Conservation (phyloP, 345 rosid species). For the Alliaria petiolata region DNA sequence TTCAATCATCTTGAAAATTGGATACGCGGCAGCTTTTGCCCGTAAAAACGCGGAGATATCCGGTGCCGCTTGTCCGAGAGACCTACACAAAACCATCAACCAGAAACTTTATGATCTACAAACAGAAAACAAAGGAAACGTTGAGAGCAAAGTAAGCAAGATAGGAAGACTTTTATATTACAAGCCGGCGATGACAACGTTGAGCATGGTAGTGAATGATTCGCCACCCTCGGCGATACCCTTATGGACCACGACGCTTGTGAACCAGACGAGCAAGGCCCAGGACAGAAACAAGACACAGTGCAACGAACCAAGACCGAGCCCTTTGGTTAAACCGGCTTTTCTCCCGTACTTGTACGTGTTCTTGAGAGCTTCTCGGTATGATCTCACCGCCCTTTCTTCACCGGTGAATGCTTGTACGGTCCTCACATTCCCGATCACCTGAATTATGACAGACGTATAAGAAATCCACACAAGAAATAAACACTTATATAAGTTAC, state of each 20-base stretch:
- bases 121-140: slow-evolving; percentile 1
- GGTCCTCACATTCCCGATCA: slow-evolving; percentile 92
- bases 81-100: slow-evolving; percentile 36
- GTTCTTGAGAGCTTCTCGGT: slow-evolving; percentile 61
- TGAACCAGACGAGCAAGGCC: slow-evolving; percentile 95
- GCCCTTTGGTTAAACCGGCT: slow-evolving; percentile 89
- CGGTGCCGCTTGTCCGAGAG: slow-evolving; percentile 93
- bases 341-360: slow-evolving; percentile 74
- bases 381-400: slow-evolving; percentile 74
- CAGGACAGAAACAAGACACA: slow-evolving; percentile 85
- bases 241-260: slow-evolving; percentile 83
- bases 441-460: slow-evolving; percentile 36
- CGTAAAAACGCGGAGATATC: slow-evolving; percentile 76
- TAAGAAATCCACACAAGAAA: background rate
- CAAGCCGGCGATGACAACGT: slow-evolving; percentile 94
- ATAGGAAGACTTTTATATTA: slow-evolving; percentile 36
- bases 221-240: slow-evolving; percentile 77
- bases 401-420: slow-evolving; percentile 97
- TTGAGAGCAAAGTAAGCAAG: background rate
- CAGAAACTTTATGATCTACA: background rate
- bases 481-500: background rate
- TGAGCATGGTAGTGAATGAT: slow-evolving; percentile 98
- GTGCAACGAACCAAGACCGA: slow-evolving; percentile 86
- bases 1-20: slow-evolving; percentile 92
- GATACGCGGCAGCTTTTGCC: slow-evolving; percentile 89